phyloP scores from a whole-genome alignment of 176 grass and related monocot species.

The Oryza coarctata region DNA sequence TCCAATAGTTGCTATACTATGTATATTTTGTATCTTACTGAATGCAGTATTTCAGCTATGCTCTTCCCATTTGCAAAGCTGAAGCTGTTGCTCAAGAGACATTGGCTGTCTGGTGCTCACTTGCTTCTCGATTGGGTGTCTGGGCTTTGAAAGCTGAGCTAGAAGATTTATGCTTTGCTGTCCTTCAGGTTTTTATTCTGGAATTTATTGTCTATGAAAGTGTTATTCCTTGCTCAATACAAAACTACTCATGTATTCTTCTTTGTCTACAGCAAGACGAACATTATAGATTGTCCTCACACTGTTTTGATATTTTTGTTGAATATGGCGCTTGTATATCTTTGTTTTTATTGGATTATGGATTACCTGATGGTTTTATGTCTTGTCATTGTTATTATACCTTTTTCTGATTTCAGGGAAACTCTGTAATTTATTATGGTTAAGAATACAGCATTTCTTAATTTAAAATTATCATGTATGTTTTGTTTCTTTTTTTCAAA shows the following conservation, averaged over 20 bases:
- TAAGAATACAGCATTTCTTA: background rate
- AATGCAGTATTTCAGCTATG: constrained; percentile 74
- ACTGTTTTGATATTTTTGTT: background rate
- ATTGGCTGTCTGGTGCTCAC: constrained; percentile 89
- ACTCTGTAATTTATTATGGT: background rate
- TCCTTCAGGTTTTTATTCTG: constrained; percentile 76
- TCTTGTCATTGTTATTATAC: background rate
- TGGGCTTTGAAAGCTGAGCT: constrained; percentile 98
- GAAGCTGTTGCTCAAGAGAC: constrained; percentile 99
- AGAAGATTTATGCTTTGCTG: constrained; percentile 99
- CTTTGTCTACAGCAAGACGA: background rate
- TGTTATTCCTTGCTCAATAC: constrained; percentile 12
- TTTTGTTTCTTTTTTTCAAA: constrained; percentile 6
- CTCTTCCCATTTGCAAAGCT: constrained; percentile 83
- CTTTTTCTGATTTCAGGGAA: constrained; percentile 3
- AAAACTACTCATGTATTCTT: background rate
- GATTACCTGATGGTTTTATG: background rate
- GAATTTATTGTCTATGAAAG: constrained; percentile 1
- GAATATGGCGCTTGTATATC: background rate
- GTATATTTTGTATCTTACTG: constrained; percentile 21
- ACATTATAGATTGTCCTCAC: background rate
- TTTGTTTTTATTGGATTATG: constrained; percentile 27
- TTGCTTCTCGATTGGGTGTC: constrained; percentile 92
- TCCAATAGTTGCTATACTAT: constrained; percentile 32
- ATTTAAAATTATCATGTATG: background rate